Percentiles rank a stretch among this genome's conserved stretches.
These are phyloP conservation scores for Trametes sanguinea DNA, from an alignment of 768 basidiomycete genomes.

Conservation along the genomic window DNA sequence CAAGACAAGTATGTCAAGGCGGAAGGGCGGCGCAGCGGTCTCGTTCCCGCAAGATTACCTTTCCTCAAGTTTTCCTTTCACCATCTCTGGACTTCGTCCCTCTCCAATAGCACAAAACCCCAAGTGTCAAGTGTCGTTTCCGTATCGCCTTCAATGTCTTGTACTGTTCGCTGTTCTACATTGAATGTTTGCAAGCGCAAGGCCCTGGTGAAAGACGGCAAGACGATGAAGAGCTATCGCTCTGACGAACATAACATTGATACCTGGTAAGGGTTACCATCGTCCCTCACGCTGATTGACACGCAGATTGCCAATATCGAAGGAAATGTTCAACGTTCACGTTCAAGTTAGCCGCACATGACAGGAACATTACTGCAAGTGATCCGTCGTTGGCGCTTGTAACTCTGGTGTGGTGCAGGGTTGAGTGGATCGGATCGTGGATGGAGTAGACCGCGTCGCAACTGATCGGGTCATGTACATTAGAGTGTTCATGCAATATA, in stretches of 20 bases:
- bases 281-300: not conserved
- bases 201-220: slow-evolving; percentile 12
- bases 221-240: not conserved
- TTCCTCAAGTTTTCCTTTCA: slow-evolving; percentile 37
- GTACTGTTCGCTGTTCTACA: slow-evolving; percentile 49
- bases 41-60: slow-evolving; percentile 27
- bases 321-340: too few relatives aligned
- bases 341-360: too few relatives aligned
- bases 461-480: not conserved
- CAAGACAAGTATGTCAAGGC: slow-evolving; percentile 35
- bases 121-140: slow-evolving; percentile 69
- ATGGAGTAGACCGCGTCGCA: too few relatives aligned
- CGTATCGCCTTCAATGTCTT: slow-evolving; percentile 55
- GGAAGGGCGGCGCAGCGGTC: slow-evolving; percentile 29
- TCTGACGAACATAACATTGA: not conserved
- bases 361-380: too few relatives aligned
- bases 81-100: slow-evolving; percentile 35
- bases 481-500: not conserved
- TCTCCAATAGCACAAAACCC: slow-evolving; percentile 57
- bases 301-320: too few relatives aligned
- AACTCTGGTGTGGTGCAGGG: too few relatives aligned
- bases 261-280: not conserved
- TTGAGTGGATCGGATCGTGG: too few relatives aligned
- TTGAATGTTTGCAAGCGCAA: slow-evolving; percentile 30
- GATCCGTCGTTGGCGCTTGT: too few relatives aligned